Evolutionary conservation across 768 basidiomycete genomes (phyloP).

Genomic region (Amanita brunnescens): DNA sequence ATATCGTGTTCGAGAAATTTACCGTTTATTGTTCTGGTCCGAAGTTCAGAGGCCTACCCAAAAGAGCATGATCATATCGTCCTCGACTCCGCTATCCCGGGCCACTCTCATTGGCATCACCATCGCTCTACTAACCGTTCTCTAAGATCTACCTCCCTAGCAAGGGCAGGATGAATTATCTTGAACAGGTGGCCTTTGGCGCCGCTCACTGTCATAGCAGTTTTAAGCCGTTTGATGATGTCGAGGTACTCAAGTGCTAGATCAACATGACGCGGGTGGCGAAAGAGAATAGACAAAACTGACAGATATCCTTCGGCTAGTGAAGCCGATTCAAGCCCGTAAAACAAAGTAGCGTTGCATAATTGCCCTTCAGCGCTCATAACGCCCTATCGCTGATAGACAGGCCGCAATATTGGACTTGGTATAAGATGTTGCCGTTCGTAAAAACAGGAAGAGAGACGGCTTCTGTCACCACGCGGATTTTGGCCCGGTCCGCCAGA

Average conservation of each 20-base stretch:
- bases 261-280: constrained; percentile 49
- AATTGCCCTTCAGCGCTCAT: constrained; percentile 95
- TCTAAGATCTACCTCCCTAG: constrained; percentile 59
- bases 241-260: constrained; percentile 83
- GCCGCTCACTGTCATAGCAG: constrained; percentile 61
- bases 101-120: constrained; percentile 15
- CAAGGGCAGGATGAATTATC: constrained; percentile 72
- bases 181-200: constrained; percentile 95
- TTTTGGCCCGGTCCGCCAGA: constrained; percentile 83
- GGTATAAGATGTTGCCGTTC: constrained; percentile 90
- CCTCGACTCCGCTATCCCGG: no score
- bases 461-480: constrained; percentile 82
- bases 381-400: constrained; percentile 77
- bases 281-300: constrained; percentile 26
- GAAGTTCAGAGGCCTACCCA: no score
- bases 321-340: constrained; percentile 21
- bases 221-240: constrained; percentile 65
- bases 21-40: no score
- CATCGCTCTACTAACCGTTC: constrained; percentile 49
- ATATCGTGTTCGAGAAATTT: no score
- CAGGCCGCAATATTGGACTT: constrained; percentile 74
- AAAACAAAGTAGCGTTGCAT: constrained; percentile 84
- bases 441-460: constrained; percentile 93
- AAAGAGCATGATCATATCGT: no score
- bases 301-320: constrained; percentile 18